These are phyloP conservation scores for Physcia stellaris DNA, from an alignment of 495 filamentous ascomycete species.

Conservation along the genomic window DNA sequence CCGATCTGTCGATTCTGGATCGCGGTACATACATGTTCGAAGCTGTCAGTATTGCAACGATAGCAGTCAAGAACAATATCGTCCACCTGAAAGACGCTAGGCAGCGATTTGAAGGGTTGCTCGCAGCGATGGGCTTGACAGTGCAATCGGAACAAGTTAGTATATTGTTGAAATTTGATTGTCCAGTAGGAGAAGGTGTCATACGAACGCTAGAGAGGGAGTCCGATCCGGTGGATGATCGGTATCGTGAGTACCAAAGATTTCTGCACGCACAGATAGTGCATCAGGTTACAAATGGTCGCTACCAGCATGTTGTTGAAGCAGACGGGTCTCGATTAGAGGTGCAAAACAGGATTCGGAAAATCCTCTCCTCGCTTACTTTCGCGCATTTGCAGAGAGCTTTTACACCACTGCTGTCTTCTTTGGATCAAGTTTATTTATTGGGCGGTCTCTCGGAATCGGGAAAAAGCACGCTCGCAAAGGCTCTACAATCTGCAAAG, in stretches of 20 bases:
- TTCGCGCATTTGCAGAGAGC: neutral
- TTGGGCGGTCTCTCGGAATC: conserved; percentile 1
- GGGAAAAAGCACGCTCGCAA: neutral
- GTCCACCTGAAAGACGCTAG: neutral
- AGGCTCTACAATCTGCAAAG: neutral
- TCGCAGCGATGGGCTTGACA: neutral
- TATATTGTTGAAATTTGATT: neutral
- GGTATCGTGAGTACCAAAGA: neutral
- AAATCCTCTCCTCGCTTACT: neutral
- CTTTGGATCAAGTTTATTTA: neutral
- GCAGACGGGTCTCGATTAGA: neutral
- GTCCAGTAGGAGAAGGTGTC: neutral
- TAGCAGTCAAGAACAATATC: neutral
- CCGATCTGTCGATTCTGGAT: neutral
- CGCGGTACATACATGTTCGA: conserved; percentile 2
- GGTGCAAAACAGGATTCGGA: neutral
- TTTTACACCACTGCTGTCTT: neutral
- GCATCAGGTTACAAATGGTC: neutral
- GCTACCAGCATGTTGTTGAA: neutral
- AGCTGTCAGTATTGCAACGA: neutral
- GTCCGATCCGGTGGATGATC: neutral
- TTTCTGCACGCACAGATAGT: neutral
- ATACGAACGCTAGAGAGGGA: neutral
- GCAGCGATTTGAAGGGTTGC: neutral
- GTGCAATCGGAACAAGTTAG: neutral